phyloP scores from a whole-genome alignment of 2,329 filamentous ascomycete genomes.

The Lachnellula subtilissima region DNA sequence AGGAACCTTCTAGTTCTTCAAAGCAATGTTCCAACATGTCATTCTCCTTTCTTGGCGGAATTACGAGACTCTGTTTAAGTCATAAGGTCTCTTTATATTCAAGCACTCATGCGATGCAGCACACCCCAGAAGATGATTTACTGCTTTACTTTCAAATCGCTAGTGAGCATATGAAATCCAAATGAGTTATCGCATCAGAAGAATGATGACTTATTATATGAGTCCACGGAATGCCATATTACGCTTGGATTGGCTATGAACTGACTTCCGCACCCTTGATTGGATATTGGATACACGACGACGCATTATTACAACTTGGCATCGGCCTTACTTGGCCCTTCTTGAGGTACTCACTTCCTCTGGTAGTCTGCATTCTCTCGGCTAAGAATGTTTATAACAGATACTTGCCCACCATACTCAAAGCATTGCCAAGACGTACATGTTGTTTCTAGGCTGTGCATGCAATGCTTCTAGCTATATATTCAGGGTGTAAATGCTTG shows the following conservation, averaged over 20 bases:
- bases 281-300: conserved; percentile 49
- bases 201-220: not conserved
- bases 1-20: conserved; percentile 23
- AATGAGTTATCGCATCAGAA: not conserved
- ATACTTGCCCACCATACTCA: conserved; percentile 43
- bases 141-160: conserved; percentile 11
- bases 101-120: conserved; percentile 9
- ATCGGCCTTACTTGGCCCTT: conserved; percentile 49
- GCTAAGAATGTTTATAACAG: conserved; percentile 39
- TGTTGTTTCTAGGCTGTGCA: too few relatives aligned
- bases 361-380: conserved; percentile 9
- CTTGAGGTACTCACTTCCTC: conserved; percentile 42
- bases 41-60: conserved; percentile 6
- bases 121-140: conserved; percentile 1
- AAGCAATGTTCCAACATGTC: conserved; percentile 18
- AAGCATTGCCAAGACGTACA: conserved; percentile 36
- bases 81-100: conserved; percentile 11
- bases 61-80: conserved; percentile 10
- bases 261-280: not conserved
- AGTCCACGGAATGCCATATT: conserved; percentile 11
- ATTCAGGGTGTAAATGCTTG: too few relatives aligned
- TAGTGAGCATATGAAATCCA: not conserved
- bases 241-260: conserved; percentile 6
- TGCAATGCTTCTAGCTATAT: too few relatives aligned
- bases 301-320: conserved; percentile 40